phyloP scores from a whole-genome alignment of 2,329 filamentous ascomycete species.

The Trichoderma sp. region DNA sequence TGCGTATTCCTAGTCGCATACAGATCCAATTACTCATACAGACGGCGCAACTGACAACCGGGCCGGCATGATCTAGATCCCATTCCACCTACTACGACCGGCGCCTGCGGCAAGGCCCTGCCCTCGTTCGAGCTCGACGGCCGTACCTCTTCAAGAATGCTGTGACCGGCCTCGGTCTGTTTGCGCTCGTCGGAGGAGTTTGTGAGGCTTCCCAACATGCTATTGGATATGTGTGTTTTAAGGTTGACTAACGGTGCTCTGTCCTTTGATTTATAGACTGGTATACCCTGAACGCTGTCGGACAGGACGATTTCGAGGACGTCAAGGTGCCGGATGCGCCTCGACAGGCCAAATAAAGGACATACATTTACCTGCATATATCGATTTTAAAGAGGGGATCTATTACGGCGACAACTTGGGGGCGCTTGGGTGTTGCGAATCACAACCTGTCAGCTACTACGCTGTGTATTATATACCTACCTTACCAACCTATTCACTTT shows the following conservation, averaged over 20 bases:
- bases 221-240: neutral
- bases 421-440: conserved; percentile 17
- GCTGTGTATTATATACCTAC: conserved; percentile 18
- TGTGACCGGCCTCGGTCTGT: conserved; percentile 74
- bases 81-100: conserved; percentile 85
- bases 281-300: conserved; percentile 77
- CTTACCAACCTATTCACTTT: neutral
- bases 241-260: neutral
- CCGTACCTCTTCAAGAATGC: conserved; percentile 92
- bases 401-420: neutral
- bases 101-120: conserved; percentile 79
- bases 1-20: neutral
- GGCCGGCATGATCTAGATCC: conserved; percentile 30
- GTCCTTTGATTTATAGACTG: conserved; percentile 46
- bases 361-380: neutral
- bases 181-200: conserved; percentile 76
- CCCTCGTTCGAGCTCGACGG: conserved; percentile 86
- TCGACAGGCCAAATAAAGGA: conserved; percentile 42
- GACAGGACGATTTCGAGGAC: conserved; percentile 96
- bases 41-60: neutral
- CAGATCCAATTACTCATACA: neutral
- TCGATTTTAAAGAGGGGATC: neutral
- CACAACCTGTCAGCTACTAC: conserved; percentile 10
- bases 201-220: conserved; percentile 62
- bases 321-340: conserved; percentile 84